A percentile compares a stretch with the other conserved stretches of the same genome.
Conservation (phyloP, 345 rosid genomes). For the Eucalyptus erythrocorys region DNA sequence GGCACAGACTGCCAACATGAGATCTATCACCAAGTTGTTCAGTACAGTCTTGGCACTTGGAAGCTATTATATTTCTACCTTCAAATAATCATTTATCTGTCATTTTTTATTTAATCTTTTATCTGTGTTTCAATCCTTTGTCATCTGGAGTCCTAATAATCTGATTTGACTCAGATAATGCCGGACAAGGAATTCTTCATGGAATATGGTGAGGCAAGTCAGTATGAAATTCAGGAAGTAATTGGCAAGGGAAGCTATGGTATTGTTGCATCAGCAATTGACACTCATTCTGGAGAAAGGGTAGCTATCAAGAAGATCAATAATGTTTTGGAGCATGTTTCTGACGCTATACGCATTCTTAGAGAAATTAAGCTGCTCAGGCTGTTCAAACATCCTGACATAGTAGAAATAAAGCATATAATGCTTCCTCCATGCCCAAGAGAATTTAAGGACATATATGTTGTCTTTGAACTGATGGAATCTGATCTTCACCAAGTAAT, state of each 20-base stretch:
- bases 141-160: neutral
- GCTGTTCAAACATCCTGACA: conserved; percentile 74
- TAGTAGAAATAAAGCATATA: conserved; percentile 82
- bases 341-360: conserved; percentile 79
- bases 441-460: conserved; percentile 88
- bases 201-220: conserved; percentile 96
- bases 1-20: neutral
- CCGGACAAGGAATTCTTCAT: conserved; percentile 86
- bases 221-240: conserved; percentile 84
- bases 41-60: neutral
- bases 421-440: conserved; percentile 96
- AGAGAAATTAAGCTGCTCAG: conserved; percentile 96
- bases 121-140: neutral
- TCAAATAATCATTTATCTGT: neutral
- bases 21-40: neutral
- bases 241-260: conserved; percentile 98
- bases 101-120: neutral
- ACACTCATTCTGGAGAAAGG: conserved; percentile 83
- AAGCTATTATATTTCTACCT: neutral
- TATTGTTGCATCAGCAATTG: conserved; percentile 87
- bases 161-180: conserved; percentile 21
- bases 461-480: conserved; percentile 97
- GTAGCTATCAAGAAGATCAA: conserved; percentile 97
- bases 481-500: conserved; percentile 89
- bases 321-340: conserved; percentile 86